Evolutionary conservation across 2,329 filamentous ascomycete species (phyloP), one percentile per base, ranked within the genome.

Genomic region (Aspergillus fischeri): DNA sequence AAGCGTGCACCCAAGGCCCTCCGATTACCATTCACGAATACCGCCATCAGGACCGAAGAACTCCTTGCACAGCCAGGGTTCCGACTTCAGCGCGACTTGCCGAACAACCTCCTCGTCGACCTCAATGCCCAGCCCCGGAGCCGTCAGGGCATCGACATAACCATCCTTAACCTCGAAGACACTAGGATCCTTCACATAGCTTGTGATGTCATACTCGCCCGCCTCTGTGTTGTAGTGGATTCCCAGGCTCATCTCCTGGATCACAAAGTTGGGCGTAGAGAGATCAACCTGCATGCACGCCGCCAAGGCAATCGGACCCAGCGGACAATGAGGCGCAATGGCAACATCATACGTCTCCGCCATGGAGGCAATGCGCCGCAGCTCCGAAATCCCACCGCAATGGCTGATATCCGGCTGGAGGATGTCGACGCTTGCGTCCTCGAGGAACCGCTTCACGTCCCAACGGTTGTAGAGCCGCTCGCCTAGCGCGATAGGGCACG

Each of bases 191-290:
- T 82, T 83, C 1, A 86, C 78, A 67, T 91, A 91, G 27, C 82
- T 88, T 11, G 82, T 82, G 54, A 90, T 75, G 67, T 90, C 87
- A 63, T 85, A 79, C 2, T 83, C 80, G 1, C 83, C 86, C 0
- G 80, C 82, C 64, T 81, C 80, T 3, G 74, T 73, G 63, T 92
- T 92, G 68, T 92, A 92, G 69, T 92, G 90, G 64, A 92, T 92
- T 0, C 89, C 89, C 29, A 91, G 67, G 53, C 85, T 87, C 89
- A 91, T 91, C 71, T 92, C 89, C 67, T 90, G 85, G 32, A 92
- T 91, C 0, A 81, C 83, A 68, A 88, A 91, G 70, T 88, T 91
- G 21, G 80, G 80, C 21, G 76, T 83, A 9, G 74, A 76, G 21
- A 82, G 77, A 25, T 84, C 86, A 1, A 91, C 82, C 60, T 91